Conservation (phyloP, 805 yeast genomes). For the Saccharomycopsis babjevae region DNA sequence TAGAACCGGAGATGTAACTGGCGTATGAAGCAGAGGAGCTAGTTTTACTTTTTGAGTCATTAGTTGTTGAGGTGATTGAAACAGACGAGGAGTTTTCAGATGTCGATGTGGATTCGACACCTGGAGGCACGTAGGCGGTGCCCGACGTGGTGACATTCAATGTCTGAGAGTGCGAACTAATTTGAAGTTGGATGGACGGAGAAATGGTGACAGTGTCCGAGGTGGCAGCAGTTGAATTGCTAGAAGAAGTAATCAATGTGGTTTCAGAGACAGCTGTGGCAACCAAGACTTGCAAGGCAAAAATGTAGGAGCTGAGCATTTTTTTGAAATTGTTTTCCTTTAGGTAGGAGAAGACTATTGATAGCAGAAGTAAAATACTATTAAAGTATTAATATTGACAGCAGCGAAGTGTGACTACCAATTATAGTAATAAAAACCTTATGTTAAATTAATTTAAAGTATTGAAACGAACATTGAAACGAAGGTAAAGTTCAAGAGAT, state of each 20-base stretch:
- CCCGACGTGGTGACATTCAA: neutral
- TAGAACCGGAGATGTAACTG: conserved; percentile 11
- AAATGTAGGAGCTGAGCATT: neutral
- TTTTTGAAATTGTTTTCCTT: neutral
- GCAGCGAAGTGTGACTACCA: too few species aligned
- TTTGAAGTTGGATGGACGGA: neutral
- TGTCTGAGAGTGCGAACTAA: neutral
- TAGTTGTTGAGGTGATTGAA: neutral
- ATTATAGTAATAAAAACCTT: too few species aligned
- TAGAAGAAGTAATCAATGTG: neutral
- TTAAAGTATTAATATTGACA: too few species aligned
- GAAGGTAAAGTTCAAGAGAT: neutral
- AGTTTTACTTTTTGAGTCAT: neutral
- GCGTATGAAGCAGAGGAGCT: neutral
- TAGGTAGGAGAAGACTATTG: neutral
- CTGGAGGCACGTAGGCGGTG: neutral
- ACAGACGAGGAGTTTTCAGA: neutral
- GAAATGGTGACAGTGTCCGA: neutral
- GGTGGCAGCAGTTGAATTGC: neutral
- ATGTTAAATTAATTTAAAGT: too few species aligned
- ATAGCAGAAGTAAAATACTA: too few species aligned
- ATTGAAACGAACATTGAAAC: neutral
- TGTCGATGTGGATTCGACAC: neutral
- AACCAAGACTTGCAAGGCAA: neutral
- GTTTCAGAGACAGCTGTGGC: neutral